These are phyloP conservation scores for Elsinoe perseae DNA, from an alignment of 2,329 filamentous ascomycete genomes.

Conservation along the genomic window DNA sequence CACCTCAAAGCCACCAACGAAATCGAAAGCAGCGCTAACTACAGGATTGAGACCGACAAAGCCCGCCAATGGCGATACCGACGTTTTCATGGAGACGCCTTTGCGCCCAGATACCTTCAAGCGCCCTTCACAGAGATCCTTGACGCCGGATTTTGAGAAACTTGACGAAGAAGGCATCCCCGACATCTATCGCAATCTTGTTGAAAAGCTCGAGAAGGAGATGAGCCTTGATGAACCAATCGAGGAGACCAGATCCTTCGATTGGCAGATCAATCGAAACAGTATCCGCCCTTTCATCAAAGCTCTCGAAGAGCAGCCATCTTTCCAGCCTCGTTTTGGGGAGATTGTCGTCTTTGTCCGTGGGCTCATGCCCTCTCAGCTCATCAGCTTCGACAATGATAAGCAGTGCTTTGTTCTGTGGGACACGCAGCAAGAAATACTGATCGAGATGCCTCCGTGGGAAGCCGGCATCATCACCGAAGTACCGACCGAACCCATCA, in stretches of 20 bases:
- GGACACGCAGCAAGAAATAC: constrained; percentile 26
- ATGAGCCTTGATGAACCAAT: constrained; percentile 39
- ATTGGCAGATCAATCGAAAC: constrained; percentile 48
- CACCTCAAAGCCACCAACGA: background rate
- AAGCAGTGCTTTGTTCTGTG: constrained; percentile 26
- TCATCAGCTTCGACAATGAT: constrained; percentile 26
- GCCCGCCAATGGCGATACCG: background rate
- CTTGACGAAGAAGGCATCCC: constrained; percentile 47
- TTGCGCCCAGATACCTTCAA: background rate
- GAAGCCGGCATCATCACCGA: constrained; percentile 51
- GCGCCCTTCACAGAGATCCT: background rate
- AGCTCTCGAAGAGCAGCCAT: constrained; percentile 37
- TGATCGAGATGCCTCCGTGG: constrained; percentile 40
- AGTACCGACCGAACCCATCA: constrained; percentile 36
- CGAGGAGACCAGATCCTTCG: constrained; percentile 44
- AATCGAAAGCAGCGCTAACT: background rate
- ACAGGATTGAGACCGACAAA: background rate
- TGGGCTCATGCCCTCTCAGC: constrained; percentile 25
- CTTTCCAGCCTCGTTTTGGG: constrained; percentile 48
- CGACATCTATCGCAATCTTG: constrained; percentile 45
- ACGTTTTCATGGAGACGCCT: background rate
- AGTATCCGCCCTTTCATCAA: constrained; percentile 37
- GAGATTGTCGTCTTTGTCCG: constrained; percentile 51
- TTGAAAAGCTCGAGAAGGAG: constrained; percentile 41
- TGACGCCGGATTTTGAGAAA: constrained; percentile 11